Evolutionary conservation across 306 rosid genomes (phyloP).

Genomic region (Lathyrus aphaca): DNA sequence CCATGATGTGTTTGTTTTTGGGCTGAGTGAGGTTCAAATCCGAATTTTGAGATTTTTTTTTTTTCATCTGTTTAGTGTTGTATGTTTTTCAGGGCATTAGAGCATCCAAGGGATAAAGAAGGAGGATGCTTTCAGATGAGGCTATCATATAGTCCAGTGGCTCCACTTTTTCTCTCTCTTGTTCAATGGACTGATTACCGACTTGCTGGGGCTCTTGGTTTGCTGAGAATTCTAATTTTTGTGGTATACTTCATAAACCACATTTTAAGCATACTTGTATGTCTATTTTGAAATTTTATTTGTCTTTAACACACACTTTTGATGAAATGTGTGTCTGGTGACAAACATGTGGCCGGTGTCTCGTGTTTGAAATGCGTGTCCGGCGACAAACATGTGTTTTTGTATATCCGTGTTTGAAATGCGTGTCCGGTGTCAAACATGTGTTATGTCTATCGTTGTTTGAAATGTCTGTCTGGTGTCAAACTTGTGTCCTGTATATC

Average conservation of each 20-base stretch:
- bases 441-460: too few species aligned
- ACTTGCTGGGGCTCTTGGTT: conserved; percentile 87
- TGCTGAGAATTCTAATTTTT: conserved; percentile 77
- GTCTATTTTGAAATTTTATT: background rate
- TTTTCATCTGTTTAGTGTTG: conserved; percentile 4
- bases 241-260: conserved; percentile 53
- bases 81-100: conserved; percentile 60
- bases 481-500: too few species aligned
- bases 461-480: too few species aligned
- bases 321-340: too few species aligned
- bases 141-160: conserved; percentile 71
- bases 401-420: too few species aligned
- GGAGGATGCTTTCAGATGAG: conserved; percentile 91
- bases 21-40: background rate
- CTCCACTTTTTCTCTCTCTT: conserved; percentile 76
- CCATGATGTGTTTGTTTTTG: background rate
- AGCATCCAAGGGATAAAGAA: conserved; percentile 81
- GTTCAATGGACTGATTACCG: conserved; percentile 88
- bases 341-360: too few species aligned
- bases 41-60: background rate
- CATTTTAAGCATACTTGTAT: background rate
- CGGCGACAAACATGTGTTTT: too few species aligned
- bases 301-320: background rate
- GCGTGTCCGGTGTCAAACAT: too few species aligned
- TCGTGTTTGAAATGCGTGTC: too few species aligned